phyloP scores from a whole-genome alignment of 805 yeast genomes.

The Pichia pseudocactophila region DNA sequence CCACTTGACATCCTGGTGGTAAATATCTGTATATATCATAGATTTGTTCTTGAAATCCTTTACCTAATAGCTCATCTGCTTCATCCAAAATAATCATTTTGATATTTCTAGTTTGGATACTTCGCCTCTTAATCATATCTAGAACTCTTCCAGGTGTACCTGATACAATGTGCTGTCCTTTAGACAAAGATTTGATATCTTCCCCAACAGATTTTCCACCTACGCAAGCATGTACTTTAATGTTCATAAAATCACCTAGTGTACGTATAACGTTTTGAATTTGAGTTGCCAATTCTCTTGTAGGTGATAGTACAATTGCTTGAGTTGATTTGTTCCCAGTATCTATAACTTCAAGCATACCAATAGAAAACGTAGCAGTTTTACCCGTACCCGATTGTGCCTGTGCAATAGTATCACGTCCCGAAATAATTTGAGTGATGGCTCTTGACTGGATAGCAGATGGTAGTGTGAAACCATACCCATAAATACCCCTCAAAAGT shows the following conservation, averaged over 20 bases:
- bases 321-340: conserved; percentile 66
- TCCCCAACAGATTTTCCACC: conserved; percentile 92
- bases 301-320: conserved; percentile 92
- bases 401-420: conserved; percentile 70
- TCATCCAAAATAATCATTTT: conserved; percentile 96
- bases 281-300: conserved; percentile 95
- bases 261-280: conserved; percentile 89
- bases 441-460: conserved; percentile 80
- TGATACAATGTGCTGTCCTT: conserved; percentile 87
- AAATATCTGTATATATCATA: conserved; percentile 85
- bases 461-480: conserved; percentile 75
- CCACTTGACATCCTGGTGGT: conserved; percentile 88
- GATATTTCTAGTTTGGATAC: conserved; percentile 70
- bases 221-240: conserved; percentile 91
- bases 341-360: conserved; percentile 53
- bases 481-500: conserved; percentile 56
- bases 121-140: conserved; percentile 90
- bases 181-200: conserved; percentile 74
- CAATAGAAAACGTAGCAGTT: conserved; percentile 82
- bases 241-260: conserved; percentile 83
- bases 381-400: conserved; percentile 89
- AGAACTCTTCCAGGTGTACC: conserved; percentile 98
- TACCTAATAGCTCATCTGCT: conserved; percentile 92
- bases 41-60: conserved; percentile 93
- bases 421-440: conserved; percentile 66